Conservation (phyloP, 495 filamentous ascomycete genomes). For the Penicillium roqueforti region DNA sequence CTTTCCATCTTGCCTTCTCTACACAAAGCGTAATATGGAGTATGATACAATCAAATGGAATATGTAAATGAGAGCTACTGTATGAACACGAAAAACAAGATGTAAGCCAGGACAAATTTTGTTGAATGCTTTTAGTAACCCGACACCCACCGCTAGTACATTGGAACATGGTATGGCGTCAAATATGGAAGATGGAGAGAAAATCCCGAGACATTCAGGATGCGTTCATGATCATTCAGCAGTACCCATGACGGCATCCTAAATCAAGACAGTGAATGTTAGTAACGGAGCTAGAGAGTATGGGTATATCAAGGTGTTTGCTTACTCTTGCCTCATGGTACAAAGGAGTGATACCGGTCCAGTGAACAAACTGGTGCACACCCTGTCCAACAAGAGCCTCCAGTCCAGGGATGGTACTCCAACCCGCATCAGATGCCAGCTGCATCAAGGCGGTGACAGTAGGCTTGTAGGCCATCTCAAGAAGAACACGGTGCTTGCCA, state of each 20-base stretch:
- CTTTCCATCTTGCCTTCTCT: too few species aligned
- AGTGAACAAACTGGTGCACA: conserved; percentile 73
- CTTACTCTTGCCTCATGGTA: conserved; percentile 58
- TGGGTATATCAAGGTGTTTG: background rate
- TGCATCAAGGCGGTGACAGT: conserved; percentile 78
- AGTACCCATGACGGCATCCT: conserved; percentile 31
- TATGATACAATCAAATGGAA: background rate
- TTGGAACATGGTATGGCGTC: conserved; percentile 2
- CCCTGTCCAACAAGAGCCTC: conserved; percentile 91
- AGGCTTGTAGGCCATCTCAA: conserved; percentile 98
- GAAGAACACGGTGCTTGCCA: conserved; percentile 53
- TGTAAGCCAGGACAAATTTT: background rate
- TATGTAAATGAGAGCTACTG: background rate
- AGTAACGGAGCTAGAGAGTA: background rate
- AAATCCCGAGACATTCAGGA: conserved; percentile 5
- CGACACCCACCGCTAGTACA: background rate
- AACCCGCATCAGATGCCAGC: conserved; percentile 75
- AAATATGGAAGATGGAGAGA: background rate
- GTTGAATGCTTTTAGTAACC: background rate
- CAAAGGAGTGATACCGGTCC: conserved; percentile 72
- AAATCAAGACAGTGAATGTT: background rate
- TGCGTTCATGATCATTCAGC: conserved; percentile 3
- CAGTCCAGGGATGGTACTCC: conserved; percentile 78
- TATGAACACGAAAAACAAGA: background rate
- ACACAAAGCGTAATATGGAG: background rate